A percentile compares a stretch with the other conserved stretches of the same genome.
These are phyloP conservation scores for Meripilus lineatus DNA, from an alignment of 1,284 basidiomycete genomes.

Conservation along the genomic window DNA sequence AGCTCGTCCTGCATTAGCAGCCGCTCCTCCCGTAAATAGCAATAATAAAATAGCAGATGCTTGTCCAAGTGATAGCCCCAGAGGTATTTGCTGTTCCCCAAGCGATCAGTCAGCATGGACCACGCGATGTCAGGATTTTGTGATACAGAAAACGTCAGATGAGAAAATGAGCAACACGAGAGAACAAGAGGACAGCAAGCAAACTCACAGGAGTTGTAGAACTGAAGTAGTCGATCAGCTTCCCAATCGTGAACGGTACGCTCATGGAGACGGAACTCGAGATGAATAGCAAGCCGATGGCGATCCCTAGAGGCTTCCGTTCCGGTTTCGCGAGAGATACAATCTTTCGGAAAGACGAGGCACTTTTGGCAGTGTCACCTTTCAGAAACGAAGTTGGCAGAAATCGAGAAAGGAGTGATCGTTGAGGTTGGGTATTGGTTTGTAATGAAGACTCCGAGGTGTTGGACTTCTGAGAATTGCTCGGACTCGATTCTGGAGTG, in stretches of 20 bases:
- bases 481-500: background rate
- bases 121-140: background rate
- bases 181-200: background rate
- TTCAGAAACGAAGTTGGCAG: constrained; percentile 29
- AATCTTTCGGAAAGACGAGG: constrained; percentile 72
- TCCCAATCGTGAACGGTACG: constrained; percentile 87
- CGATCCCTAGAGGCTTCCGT: constrained; percentile 63
- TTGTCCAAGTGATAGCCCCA: constrained; percentile 73
- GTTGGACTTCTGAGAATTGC: constrained; percentile 4
- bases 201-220: constrained; percentile 58
- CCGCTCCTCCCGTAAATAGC: constrained; percentile 85
- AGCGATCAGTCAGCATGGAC: background rate
- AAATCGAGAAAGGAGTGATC: constrained; percentile 36
- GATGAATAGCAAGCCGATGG: constrained; percentile 62
- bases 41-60: constrained; percentile 74
- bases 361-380: constrained; percentile 30
- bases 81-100: constrained; percentile 61
- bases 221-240: constrained; percentile 90
- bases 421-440: too few species aligned
- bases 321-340: constrained; percentile 77
- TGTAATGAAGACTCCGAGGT: constrained; percentile 4
- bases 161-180: constrained; percentile 3
- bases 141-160: constrained; percentile 13
- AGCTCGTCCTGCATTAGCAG: constrained; percentile 84
- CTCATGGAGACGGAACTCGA: constrained; percentile 86